Percentiles rank a stretch among this genome's conserved stretches.
Conservation (phyloP, 345 rosid genomes). For the Aquilaria sinensis region DNA sequence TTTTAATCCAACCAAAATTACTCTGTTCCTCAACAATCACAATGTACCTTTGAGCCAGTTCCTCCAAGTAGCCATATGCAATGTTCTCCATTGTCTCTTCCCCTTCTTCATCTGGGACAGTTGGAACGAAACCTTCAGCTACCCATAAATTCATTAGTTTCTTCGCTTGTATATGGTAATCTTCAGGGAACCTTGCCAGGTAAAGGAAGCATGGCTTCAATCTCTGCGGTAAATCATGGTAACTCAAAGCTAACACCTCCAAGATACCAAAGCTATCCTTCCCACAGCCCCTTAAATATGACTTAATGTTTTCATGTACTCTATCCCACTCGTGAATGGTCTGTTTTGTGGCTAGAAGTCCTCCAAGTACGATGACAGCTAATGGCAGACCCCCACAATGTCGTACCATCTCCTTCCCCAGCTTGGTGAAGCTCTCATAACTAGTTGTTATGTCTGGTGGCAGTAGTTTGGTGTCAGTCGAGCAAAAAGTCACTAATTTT, state of each 20-base stretch:
- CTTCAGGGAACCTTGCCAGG: constrained; percentile 15
- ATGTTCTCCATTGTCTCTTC: too few species aligned
- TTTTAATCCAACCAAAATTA: constrained; percentile 8
- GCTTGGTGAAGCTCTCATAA: neutral
- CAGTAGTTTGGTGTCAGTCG: too few species aligned
- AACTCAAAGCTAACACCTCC: constrained; percentile 12
- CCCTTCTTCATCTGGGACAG: too few species aligned
- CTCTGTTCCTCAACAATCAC: too few species aligned
- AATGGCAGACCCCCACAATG: constrained; percentile 9
- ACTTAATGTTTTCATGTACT: too few species aligned
- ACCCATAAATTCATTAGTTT: constrained; percentile 14
- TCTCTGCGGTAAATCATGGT: constrained; percentile 13
- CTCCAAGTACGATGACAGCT: constrained; percentile 12
- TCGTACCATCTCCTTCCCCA: constrained; percentile 8
- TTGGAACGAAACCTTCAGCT: neutral
- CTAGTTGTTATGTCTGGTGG: too few species aligned
- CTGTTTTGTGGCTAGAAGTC: neutral
- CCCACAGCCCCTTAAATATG: too few species aligned
- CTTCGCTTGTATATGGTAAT: constrained; percentile 9
- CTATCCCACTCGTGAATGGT: too few species aligned
- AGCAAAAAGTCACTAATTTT: too few species aligned
- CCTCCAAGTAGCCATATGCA: too few species aligned
- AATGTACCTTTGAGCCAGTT: too few species aligned
- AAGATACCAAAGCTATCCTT: too few species aligned
- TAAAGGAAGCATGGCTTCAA: constrained; percentile 22